These are phyloP conservation scores for Mycena rosella DNA, from an alignment of 768 basidiomycete genomes.

Conservation along the genomic window DNA sequence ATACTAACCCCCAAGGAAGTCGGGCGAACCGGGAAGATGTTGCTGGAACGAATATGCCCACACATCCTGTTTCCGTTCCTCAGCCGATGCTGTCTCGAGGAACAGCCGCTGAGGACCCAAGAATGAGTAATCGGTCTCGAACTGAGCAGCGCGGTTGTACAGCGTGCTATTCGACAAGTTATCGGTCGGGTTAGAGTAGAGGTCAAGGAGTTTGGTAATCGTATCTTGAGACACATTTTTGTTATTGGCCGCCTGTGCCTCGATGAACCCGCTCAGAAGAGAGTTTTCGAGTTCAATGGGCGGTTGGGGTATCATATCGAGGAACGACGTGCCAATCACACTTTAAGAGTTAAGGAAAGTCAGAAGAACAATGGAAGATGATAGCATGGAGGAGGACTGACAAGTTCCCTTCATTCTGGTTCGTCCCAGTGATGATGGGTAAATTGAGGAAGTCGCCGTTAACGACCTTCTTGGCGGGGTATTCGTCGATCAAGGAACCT, in stretches of 20 bases:
- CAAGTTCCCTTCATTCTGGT: too few species aligned
- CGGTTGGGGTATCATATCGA: slow-evolving; percentile 6
- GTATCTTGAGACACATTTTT: not conserved
- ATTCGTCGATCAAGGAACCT: slow-evolving; percentile 8
- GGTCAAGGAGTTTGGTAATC: not conserved
- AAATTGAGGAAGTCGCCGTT: slow-evolving; percentile 8
- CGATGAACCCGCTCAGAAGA: not conserved
- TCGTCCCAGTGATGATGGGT: slow-evolving; percentile 7
- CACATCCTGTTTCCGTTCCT: not conserved
- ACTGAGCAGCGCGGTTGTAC: not conserved
- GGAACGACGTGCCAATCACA: slow-evolving; percentile 2
- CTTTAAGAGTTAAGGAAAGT: slow-evolving; percentile 1
- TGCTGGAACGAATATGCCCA: slow-evolving; percentile 3
- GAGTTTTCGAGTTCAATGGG: not conserved
- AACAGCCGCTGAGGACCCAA: slow-evolving; percentile 14
- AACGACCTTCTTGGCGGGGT: slow-evolving; percentile 12
- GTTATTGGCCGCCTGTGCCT: not conserved
- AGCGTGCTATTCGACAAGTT: slow-evolving; percentile 10
- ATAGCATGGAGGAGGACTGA: not conserved
- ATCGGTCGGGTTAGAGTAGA: slow-evolving; percentile 13
- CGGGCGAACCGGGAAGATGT: not conserved
- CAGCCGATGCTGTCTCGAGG: slow-evolving; percentile 8
- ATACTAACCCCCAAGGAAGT: slow-evolving; percentile 12
- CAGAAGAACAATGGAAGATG: not conserved
- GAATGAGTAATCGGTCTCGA: slow-evolving; percentile 9